Evolutionary conservation across 2,329 filamentous ascomycete genomes (phyloP).

Genomic region (Fusarium stilboides): DNA sequence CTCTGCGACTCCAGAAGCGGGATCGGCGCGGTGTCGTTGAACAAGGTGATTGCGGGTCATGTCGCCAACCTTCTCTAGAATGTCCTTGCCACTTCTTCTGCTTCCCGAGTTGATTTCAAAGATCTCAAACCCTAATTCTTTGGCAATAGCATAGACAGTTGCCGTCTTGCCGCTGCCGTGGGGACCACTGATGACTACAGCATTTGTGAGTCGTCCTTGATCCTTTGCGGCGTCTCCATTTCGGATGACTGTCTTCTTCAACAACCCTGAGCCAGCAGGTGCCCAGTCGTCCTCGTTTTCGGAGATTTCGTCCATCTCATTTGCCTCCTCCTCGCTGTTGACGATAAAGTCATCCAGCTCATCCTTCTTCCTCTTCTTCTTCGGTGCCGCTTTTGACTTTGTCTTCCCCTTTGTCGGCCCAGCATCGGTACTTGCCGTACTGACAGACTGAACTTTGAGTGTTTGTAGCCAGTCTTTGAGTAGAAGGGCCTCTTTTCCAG

Average conservation of each 20-base stretch:
- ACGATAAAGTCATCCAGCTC: conserved; percentile 87
- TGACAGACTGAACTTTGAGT: conserved; percentile 83
- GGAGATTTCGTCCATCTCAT: conserved; percentile 78
- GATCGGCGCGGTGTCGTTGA: conserved; percentile 60
- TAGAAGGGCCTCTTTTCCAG: conserved; percentile 76
- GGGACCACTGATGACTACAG: conserved; percentile 90
- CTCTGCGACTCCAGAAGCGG: conserved; percentile 48
- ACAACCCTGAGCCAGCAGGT: conserved; percentile 55
- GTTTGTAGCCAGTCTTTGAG: conserved; percentile 86
- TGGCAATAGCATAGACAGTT: conserved; percentile 90
- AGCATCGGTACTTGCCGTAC: conserved; percentile 66
- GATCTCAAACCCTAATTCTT: conserved; percentile 91
- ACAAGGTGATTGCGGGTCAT: conserved; percentile 98
- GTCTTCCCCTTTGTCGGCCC: conserved; percentile 49
- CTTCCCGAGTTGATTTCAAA: conserved; percentile 94
- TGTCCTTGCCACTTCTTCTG: conserved; percentile 88
- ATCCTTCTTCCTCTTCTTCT: conserved; percentile 79
- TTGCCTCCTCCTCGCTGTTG: conserved; percentile 81
- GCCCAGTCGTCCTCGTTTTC: conserved; percentile 70
- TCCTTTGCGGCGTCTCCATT: conserved; percentile 60
- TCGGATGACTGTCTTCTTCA: conserved; percentile 70
- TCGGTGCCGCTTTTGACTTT: conserved; percentile 53
- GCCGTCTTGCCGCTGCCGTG: conserved; percentile 95
- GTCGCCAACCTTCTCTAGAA: conserved; percentile 92
- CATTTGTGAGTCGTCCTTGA: conserved; percentile 73